phyloP scores from a whole-genome alignment of 228 moss, liverwort and hornwort genomes.

The Sphagnum fallax region DNA sequence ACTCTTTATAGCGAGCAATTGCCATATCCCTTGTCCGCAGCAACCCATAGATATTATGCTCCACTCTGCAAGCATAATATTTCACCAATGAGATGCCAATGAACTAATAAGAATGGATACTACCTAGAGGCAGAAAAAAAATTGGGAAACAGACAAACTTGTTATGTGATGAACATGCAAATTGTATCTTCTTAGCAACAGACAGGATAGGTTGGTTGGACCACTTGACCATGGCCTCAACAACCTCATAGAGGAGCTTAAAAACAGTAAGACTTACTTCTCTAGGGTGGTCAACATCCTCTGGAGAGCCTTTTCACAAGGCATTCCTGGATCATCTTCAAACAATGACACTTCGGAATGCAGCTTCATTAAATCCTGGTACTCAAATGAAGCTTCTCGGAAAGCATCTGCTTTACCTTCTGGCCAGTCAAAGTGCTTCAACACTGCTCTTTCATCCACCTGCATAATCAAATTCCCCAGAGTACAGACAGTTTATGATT shows the following conservation, averaged over 20 bases:
- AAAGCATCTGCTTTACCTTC: slow-evolving; percentile 91
- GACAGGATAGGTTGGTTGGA: too few relatives aligned
- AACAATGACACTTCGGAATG: slow-evolving; percentile 46
- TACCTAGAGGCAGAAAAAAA: too few relatives aligned
- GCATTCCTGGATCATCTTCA: slow-evolving; percentile 56
- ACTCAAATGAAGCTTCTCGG: slow-evolving; percentile 92
- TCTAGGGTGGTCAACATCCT: slow-evolving; percentile 77
- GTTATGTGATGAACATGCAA: too few relatives aligned
- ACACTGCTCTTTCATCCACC: slow-evolving; percentile 91
- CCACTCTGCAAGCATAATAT: slow-evolving; percentile 22
- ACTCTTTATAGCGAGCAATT: slow-evolving; percentile 41
- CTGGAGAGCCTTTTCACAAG: slow-evolving; percentile 70
- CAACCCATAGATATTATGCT: slow-evolving; percentile 41
- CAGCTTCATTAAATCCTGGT: slow-evolving; percentile 72
- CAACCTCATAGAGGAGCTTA: too few relatives aligned
- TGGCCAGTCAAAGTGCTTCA: slow-evolving; percentile 98
- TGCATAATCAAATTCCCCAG: slow-evolving; percentile 5
- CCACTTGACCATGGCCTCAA: too few relatives aligned
- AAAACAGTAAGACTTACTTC: slow-evolving; percentile 39
- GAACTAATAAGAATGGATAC: too few relatives aligned
- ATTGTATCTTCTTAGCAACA: too few relatives aligned
- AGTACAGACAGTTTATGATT: too few relatives aligned
- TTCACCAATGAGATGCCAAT: too few relatives aligned
- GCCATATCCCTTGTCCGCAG: slow-evolving; percentile 52
- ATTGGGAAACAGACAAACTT: too few relatives aligned